Evolutionary conservation across 768 basidiomycete genomes (phyloP).

Genomic region (Tricholomella constricta): DNA sequence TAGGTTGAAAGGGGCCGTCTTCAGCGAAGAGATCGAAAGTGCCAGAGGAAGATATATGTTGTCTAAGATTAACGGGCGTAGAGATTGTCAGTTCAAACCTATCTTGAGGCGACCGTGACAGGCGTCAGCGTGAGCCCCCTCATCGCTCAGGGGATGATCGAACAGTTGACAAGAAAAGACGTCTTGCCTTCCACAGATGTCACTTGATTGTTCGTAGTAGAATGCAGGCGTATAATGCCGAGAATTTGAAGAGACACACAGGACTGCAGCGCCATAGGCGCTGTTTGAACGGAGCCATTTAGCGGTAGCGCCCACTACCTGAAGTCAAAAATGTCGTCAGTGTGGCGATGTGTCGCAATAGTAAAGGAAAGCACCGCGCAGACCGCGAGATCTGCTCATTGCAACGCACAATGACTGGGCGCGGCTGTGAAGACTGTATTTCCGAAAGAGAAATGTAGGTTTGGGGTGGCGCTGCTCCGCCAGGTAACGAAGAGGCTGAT

Average conservation of each 20-base stretch:
- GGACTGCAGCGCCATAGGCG: neutral
- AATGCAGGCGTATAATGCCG: slow-evolving; percentile 16
- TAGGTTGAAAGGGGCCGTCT: neutral
- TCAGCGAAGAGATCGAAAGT: slow-evolving; percentile 20
- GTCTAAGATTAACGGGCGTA: neutral
- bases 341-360: slow-evolving; percentile 1
- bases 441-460: neutral
- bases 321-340: neutral
- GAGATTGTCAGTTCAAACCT: slow-evolving; percentile 2
- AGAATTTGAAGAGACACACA: slow-evolving; percentile 13
- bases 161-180: neutral
- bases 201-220: neutral
- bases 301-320: slow-evolving; percentile 1
- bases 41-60: neutral
- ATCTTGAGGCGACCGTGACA: neutral
- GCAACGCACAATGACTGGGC: neutral
- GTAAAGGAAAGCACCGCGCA: neutral
- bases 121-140: neutral
- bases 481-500: neutral
- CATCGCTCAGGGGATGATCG: slow-evolving; percentile 7
- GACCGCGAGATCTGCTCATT: slow-evolving; percentile 1
- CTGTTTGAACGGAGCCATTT: neutral
- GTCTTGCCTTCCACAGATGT: neutral
- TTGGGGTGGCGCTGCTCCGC: slow-evolving; percentile 5
- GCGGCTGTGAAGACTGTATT: neutral